Evolutionary conservation across 1,139 yeast species (phyloP).

Genomic region (Yamadazyma conglobata): DNA sequence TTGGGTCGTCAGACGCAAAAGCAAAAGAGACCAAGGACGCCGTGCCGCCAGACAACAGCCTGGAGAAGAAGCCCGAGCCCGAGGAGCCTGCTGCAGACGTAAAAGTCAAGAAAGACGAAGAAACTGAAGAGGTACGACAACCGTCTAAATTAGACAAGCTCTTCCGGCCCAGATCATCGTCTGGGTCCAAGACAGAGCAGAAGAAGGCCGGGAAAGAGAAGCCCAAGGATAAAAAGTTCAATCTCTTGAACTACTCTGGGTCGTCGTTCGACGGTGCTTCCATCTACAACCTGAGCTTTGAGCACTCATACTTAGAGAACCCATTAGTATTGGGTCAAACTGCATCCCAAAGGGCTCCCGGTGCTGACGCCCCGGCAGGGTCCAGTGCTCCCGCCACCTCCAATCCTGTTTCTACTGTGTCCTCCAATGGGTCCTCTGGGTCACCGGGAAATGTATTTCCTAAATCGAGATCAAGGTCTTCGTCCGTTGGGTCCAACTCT

Average conservation of each 20-base stretch:
- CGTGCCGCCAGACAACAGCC: not conserved
- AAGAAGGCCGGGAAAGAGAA: conserved; percentile 7
- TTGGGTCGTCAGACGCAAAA: not conserved
- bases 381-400: not conserved
- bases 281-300: conserved; percentile 11
- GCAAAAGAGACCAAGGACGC: not conserved
- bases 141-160: conserved; percentile 13
- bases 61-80: not conserved
- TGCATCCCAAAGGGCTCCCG: conserved; percentile 4
- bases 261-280: conserved; percentile 15
- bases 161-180: conserved; percentile 13
- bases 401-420: not conserved
- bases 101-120: conserved; percentile 1
- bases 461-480: conserved; percentile 13
- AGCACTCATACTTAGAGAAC: conserved; percentile 9
- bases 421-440: conserved; percentile 1
- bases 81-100: conserved; percentile 3
- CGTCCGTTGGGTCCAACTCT: conserved; percentile 14
- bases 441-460: conserved; percentile 7
- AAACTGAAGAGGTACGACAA: conserved; percentile 4
- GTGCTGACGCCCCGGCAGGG: not conserved
- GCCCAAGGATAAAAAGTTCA: conserved; percentile 13
- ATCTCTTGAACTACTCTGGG: conserved; percentile 14
- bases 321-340: conserved; percentile 2
- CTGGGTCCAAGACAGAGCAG: conserved; percentile 5